A percentile compares a stretch with the other conserved stretches of the same genome.
These are phyloP conservation scores for Physcia stellaris DNA, from an alignment of 495 filamentous ascomycete species.

Conservation along the genomic window DNA sequence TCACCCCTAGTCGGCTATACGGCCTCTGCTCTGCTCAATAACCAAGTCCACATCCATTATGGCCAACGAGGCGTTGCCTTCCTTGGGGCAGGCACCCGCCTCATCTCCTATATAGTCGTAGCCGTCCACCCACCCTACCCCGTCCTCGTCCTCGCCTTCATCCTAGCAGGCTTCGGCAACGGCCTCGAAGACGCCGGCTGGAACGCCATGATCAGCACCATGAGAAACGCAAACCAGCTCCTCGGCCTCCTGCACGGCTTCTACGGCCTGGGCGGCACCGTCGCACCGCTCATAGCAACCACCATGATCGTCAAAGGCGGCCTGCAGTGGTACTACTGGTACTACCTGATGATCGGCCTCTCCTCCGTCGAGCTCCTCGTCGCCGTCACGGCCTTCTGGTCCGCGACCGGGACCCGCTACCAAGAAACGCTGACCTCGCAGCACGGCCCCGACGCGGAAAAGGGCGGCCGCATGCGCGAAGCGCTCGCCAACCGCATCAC, in stretches of 20 bases:
- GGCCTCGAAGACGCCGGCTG: constrained; percentile 48
- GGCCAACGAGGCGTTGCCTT: constrained; percentile 67
- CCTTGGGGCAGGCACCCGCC: constrained; percentile 47
- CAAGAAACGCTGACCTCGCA: constrained; percentile 33
- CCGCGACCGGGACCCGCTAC: constrained; percentile 46
- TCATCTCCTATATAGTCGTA: constrained; percentile 50
- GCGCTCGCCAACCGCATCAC: constrained; percentile 47
- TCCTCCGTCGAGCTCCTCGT: constrained; percentile 45
- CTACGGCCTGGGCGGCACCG: constrained; percentile 43
- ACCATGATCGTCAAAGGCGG: constrained; percentile 36
- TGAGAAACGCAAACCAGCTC: constrained; percentile 48
- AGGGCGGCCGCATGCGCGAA: constrained; percentile 37
- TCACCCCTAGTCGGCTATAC: constrained; percentile 48
- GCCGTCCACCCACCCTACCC: constrained; percentile 45
- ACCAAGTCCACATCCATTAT: constrained; percentile 39
- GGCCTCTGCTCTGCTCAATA: constrained; percentile 41
- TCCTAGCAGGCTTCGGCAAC: constrained; percentile 49
- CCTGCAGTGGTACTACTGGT: constrained; percentile 44
- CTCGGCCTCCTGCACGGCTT: constrained; percentile 44
- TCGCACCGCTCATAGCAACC: constrained; percentile 44
- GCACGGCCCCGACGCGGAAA: constrained; percentile 16
- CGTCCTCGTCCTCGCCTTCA: constrained; percentile 41
- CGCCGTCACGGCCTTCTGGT: constrained; percentile 50
- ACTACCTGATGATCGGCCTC: constrained; percentile 52
- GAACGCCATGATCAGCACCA: constrained; percentile 52